Evolutionary conservation across 176 grass and related monocot species (phyloP).

Genomic region (Oropetium thomaeum): DNA sequence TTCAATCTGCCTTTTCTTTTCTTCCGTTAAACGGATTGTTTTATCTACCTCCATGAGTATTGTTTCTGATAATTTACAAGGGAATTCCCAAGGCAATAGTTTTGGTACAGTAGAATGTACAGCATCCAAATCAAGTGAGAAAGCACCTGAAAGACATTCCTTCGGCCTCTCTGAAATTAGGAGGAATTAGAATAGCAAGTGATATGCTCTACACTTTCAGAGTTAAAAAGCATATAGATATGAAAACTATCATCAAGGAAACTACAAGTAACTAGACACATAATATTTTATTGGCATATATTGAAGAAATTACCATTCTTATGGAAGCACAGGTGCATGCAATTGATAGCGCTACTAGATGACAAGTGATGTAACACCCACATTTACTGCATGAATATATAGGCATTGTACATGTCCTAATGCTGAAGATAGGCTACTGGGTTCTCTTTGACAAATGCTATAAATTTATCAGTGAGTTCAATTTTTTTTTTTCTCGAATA

Average conservation of each 20-base stretch:
- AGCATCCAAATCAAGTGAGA: conserved; percentile 41
- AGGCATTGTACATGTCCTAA: conserved; percentile 13
- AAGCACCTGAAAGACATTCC: conserved; percentile 13
- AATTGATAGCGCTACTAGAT: conserved; percentile 14
- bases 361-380: neutral
- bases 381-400: conserved; percentile 1
- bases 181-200: conserved; percentile 23
- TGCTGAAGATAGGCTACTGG: neutral
- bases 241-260: neutral
- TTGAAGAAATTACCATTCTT: neutral
- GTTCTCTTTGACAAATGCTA: neutral
- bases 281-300: neutral
- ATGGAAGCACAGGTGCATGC: neutral
- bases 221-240: conserved; percentile 21
- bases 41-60: conserved; percentile 62
- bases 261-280: neutral
- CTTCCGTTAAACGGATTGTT: conserved; percentile 66
- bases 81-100: conserved; percentile 64
- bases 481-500: no score
- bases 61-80: conserved; percentile 82
- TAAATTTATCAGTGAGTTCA: neutral
- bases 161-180: conserved; percentile 46
- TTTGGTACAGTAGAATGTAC: conserved; percentile 53
- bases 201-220: neutral
- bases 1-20: conserved; percentile 51